Conservation (phyloP, 1,284 basidiomycete genomes). For the Trichosporon sp. region DNA sequence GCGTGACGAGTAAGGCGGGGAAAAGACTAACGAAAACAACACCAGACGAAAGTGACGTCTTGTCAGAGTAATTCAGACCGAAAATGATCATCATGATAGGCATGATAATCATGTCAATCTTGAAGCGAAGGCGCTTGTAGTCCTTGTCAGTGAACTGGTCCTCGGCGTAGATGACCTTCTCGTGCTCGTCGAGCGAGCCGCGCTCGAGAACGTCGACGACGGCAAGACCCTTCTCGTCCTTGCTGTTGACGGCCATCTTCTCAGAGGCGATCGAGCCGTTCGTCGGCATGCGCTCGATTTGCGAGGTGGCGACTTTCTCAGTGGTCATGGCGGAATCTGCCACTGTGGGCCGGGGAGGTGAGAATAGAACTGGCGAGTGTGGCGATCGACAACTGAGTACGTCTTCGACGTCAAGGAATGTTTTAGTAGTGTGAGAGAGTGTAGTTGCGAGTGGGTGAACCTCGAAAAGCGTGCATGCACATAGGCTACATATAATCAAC, state of each 20-base stretch:
- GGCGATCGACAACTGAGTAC: not conserved
- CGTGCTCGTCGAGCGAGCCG: slow-evolving; percentile 21
- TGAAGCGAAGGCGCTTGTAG: slow-evolving; percentile 28
- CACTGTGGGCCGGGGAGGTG: not conserved
- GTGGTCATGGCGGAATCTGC: not conserved
- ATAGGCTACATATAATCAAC: not conserved
- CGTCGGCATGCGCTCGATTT: slow-evolving; percentile 2
- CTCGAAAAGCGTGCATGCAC: not conserved
- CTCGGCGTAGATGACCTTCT: slow-evolving; percentile 29
- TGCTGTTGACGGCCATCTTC: not conserved
- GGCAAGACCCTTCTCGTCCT: not conserved
- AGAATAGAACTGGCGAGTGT: not conserved
- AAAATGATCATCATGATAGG: slow-evolving; percentile 28
- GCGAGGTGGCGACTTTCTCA: not conserved
- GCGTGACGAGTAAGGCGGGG: too few species aligned
- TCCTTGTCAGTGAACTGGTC: slow-evolving; percentile 26
- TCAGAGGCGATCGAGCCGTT: not conserved
- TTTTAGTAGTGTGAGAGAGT: not conserved
- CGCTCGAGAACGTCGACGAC: not conserved
- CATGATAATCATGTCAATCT: slow-evolving; percentile 30
- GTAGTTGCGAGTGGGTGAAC: not conserved
- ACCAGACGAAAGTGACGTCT: slow-evolving; percentile 27
- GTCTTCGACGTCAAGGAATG: not conserved
- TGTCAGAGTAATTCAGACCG: slow-evolving; percentile 29
- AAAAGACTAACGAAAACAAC: slow-evolving; percentile 26